Percentiles rank a stretch among this genome's conserved stretches.
phyloP scores from a whole-genome alignment of 2,329 filamentous ascomycete species.

The Teratosphaeria zuluensis region DNA sequence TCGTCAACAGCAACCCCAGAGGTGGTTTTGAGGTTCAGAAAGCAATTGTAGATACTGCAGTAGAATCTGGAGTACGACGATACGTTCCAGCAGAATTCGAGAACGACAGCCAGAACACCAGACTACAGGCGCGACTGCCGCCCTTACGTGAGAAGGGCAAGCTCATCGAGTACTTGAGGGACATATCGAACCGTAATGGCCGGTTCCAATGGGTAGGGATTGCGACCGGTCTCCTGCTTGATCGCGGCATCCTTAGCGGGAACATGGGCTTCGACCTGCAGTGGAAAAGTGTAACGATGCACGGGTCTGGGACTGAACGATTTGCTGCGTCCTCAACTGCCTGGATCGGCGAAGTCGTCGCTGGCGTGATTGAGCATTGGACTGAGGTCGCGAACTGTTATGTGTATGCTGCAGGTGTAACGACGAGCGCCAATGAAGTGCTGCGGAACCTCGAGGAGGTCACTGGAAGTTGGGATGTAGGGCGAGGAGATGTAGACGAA shows the following conservation, averaged over 20 bases:
- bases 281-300: constrained; percentile 31
- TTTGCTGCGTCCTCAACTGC: constrained; percentile 28
- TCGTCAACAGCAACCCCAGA: constrained; percentile 18
- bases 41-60: constrained; percentile 14
- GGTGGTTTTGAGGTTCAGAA: constrained; percentile 19
- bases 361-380: constrained; percentile 23
- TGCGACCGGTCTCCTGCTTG: constrained; percentile 25
- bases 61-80: constrained; percentile 8
- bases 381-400: constrained; percentile 26
- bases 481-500: constrained; percentile 25
- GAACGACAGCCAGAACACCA: constrained; percentile 22
- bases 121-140: constrained; percentile 22
- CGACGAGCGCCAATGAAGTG: constrained; percentile 27
- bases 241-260: constrained; percentile 24
- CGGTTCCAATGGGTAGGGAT: constrained; percentile 26
- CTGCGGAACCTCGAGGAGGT: constrained; percentile 15
- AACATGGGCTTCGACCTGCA: constrained; percentile 29
- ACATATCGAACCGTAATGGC: constrained; percentile 1
- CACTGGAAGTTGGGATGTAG: constrained; percentile 19
- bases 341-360: constrained; percentile 24
- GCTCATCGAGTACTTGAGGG: constrained; percentile 23
- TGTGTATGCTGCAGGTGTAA: constrained; percentile 25
- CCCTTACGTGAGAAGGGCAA: constrained; percentile 21
- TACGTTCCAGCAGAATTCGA: constrained; percentile 20
- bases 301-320: constrained; percentile 25